These are phyloP conservation scores for Oidiodendron maius DNA, from an alignment of 495 filamentous ascomycete species.

Conservation along the genomic window DNA sequence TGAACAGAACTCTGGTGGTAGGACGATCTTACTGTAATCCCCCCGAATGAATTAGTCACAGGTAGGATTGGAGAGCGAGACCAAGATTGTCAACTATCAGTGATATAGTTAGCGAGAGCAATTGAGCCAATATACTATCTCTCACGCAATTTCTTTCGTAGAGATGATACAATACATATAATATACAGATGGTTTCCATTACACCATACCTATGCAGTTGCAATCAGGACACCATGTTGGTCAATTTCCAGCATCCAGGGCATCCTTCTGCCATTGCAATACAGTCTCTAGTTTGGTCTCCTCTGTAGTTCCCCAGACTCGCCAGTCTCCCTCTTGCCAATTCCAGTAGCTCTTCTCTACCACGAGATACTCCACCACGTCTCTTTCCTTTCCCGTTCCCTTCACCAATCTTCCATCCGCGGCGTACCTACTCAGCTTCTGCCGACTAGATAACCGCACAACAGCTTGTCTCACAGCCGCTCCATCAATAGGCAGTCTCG, in stretches of 20 bases:
- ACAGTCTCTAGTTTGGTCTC: constrained; percentile 51
- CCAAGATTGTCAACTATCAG: too few species aligned
- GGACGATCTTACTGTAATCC: too few species aligned
- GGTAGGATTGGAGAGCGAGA: too few species aligned
- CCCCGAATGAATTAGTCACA: too few species aligned
- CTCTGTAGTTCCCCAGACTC: constrained; percentile 64
- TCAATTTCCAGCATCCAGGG: neutral
- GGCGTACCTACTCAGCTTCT: constrained; percentile 47
- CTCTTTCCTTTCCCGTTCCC: constrained; percentile 51
- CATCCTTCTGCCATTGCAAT: constrained; percentile 15
- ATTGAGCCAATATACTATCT: too few species aligned
- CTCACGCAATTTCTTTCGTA: too few species aligned
- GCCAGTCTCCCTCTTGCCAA: constrained; percentile 60
- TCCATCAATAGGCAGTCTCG: constrained; percentile 39
- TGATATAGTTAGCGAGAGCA: too few species aligned
- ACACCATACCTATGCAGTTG: neutral
- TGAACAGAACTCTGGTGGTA: too few species aligned
- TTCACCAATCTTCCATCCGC: constrained; percentile 24
- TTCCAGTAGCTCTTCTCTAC: constrained; percentile 52
- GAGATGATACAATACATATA: too few species aligned
- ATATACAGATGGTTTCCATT: constrained; percentile 2
- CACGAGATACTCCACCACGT: constrained; percentile 73
- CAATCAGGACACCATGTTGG: neutral
- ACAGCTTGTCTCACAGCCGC: constrained; percentile 62
- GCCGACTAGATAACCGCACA: constrained; percentile 62